Evolutionary conservation across 495 filamentous ascomycete species (phyloP), one percentile per base, ranked within the genome.

Genomic region (Tuber melanosporum): DNA sequence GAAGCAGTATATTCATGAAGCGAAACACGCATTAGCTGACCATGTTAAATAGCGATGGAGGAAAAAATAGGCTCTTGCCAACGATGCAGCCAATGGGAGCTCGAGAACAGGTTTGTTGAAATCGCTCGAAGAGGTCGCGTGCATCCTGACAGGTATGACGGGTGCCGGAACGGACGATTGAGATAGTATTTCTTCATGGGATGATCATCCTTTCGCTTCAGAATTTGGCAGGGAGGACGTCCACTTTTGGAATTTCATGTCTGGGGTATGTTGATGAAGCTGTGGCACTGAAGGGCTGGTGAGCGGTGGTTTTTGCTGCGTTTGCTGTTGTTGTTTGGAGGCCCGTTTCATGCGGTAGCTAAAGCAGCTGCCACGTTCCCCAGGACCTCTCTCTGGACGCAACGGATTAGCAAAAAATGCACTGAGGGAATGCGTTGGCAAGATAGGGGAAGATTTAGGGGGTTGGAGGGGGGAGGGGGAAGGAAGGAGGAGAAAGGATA

Each of bases 341-440:
- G 73, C 73, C 79, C 71, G 78, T 80, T 80, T 80, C 78, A 80
- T 80, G 62, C 78, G 78, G 77, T 76, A 71, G 75, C 73, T 71
- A 80, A 80, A 80, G 76, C 74, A 76, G 73, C 77, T 80, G 78
- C 78, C 78, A 80, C 78, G 78, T 80, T 79, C 78, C 71, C 78
- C 79, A 47, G 52, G 57, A 44, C 79, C 75, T 80, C 77, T 80
- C 77, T 80, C 79, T 80, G 77, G 77, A 73, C 79, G 12, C 32
- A 66, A 66, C 62, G 73, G 75, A 76, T 80, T 74, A 76, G 74
- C 71, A 80, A 71, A 57, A 75, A 62, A 46, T 72, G 71, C 52
- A 66, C 36, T 66, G 57, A 66, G 77, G 74, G 45, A 73, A 73
- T 71, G 76, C 49, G 78, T 80, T 80, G 77, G 73, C 70, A 76